Conservation (phyloP, 495 filamentous ascomycete species). For the Neurospora sp. region DNA sequence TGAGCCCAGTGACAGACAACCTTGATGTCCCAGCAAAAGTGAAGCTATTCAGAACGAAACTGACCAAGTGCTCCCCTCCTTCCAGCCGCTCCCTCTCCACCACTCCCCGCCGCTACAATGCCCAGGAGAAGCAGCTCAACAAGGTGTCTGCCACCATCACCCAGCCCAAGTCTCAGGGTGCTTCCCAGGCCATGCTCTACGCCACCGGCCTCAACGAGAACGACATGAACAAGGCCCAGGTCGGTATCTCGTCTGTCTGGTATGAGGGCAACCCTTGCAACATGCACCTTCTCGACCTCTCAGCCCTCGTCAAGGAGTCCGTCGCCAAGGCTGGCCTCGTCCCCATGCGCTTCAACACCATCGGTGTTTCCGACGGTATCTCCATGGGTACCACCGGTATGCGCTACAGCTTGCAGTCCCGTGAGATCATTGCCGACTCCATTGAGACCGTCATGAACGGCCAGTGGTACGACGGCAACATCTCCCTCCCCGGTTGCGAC, state of each 20-base stretch:
- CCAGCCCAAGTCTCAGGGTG: constrained; percentile 93
- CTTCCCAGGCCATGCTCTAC: constrained; percentile 98
- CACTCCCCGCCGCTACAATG: constrained; percentile 23
- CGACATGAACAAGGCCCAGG: constrained; percentile 90
- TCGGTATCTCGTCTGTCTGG: constrained; percentile 88
- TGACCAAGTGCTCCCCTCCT: background rate
- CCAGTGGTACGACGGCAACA: constrained; percentile 99
- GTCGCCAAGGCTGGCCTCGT: constrained; percentile 71
- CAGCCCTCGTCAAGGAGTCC: constrained; percentile 69
- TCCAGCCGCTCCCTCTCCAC: constrained; percentile 32
- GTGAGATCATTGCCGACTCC: constrained; percentile 93
- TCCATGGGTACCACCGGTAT: constrained; percentile 81
- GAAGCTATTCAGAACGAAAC: background rate
- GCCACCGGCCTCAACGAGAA: constrained; percentile 74
- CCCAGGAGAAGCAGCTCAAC: constrained; percentile 54
- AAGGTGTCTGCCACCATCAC: constrained; percentile 75
- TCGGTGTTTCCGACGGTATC: constrained; percentile 83
- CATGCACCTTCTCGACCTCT: constrained; percentile 93
- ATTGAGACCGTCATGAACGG: constrained; percentile 98
- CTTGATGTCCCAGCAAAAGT: background rate
- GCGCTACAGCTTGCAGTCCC: constrained; percentile 87
- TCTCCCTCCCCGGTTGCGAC: constrained; percentile 97
- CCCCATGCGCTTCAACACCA: constrained; percentile 92
- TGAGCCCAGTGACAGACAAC: background rate
- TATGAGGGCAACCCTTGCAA: constrained; percentile 96